These are phyloP conservation scores for Suillus occidentalis DNA, from an alignment of 768 basidiomycete genomes.

Conservation along the genomic window DNA sequence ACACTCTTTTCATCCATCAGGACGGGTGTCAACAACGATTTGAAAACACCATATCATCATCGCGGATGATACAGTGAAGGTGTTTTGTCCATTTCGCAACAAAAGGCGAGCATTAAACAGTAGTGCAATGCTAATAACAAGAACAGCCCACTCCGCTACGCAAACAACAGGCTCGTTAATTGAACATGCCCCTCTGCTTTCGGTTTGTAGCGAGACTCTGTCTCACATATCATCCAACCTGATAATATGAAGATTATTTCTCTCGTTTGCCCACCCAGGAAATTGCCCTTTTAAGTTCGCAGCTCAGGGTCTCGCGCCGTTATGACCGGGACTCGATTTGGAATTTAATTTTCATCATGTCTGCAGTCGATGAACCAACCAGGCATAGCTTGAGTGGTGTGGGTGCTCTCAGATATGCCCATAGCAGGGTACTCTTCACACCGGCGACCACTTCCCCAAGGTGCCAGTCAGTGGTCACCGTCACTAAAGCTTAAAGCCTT, in stretches of 20 bases:
- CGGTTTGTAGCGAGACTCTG: background rate
- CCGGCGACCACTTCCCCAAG: conserved; percentile 34
- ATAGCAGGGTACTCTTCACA: conserved; percentile 39
- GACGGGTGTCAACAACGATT: background rate
- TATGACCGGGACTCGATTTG: conserved; percentile 46
- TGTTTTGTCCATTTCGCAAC: background rate
- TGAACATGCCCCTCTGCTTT: background rate
- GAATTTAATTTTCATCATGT: conserved; percentile 59
- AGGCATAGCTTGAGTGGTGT: conserved; percentile 38
- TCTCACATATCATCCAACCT: background rate
- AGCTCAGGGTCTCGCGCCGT: conserved; percentile 44
- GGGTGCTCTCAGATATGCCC: conserved; percentile 51
- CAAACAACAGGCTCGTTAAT: background rate
- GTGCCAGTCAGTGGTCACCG: background rate
- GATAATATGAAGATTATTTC: conserved; percentile 35
- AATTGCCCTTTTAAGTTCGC: conserved; percentile 22
- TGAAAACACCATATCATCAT: background rate
- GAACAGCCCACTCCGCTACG: background rate
- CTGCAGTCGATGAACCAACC: conserved; percentile 26
- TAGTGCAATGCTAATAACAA: background rate
- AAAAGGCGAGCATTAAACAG: background rate
- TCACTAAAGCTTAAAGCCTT: background rate
- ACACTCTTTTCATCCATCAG: background rate
- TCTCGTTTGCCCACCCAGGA: conserved; percentile 12
- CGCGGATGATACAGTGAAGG: background rate